Evolutionary conservation across 371 early-diverging fungal genomes (phyloP).

Genomic region (Rhizopus delemar): DNA sequence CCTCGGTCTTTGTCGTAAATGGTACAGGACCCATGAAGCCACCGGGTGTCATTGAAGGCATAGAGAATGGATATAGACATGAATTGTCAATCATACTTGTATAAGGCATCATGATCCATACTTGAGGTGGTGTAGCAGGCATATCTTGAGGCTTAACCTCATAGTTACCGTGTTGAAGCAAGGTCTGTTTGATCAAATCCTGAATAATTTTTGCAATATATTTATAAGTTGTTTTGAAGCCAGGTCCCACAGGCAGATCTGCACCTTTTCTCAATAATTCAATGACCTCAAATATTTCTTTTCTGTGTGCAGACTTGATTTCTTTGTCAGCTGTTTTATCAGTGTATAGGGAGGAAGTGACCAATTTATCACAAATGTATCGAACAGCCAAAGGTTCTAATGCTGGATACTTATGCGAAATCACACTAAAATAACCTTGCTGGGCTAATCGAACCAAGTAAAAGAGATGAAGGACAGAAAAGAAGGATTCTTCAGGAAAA

Average conservation of each 20-base stretch:
- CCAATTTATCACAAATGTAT: conserved; percentile 19
- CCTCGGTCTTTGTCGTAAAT: background rate
- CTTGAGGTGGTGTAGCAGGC: conserved; percentile 2
- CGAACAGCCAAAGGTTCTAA: conserved; percentile 19
- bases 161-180: background rate
- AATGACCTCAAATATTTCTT: background rate
- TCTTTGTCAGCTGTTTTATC: background rate
- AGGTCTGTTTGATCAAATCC: conserved; percentile 1
- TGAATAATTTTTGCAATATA: conserved; percentile 4
- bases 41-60: background rate
- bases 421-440: conserved; percentile 21
- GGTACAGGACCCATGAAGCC: conserved; percentile 2
- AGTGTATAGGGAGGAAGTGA: conserved; percentile 7
- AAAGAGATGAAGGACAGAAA: conserved; percentile 16
- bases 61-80: background rate
- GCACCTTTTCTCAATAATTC: background rate
- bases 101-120: conserved; percentile 25
- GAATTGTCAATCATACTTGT: conserved; percentile 15
- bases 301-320: background rate
- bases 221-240: conserved; percentile 23
- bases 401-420: conserved; percentile 7
- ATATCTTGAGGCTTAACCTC: background rate
- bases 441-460: conserved; percentile 24
- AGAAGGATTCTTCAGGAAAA: background rate
- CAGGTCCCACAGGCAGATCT: conserved; percentile 13